phyloP scores from a whole-genome alignment of 2,329 filamentous ascomycete genomes.

The Ceratocystis destructans region DNA sequence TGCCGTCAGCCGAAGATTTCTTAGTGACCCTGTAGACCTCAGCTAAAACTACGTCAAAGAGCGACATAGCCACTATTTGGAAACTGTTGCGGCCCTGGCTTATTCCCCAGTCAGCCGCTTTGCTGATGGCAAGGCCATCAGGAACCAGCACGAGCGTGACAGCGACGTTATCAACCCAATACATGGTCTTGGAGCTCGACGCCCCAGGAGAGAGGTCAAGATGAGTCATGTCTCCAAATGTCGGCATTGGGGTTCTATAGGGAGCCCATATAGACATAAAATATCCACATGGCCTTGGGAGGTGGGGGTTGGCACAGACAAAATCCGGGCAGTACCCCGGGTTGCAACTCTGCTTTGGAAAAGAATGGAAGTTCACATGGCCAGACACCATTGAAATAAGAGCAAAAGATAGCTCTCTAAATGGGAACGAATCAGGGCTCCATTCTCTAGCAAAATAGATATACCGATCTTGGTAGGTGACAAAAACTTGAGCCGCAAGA shows the following conservation, averaged over 20 bases:
- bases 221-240: not conserved
- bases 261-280: not conserved
- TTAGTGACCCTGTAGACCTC: slow-evolving; percentile 19
- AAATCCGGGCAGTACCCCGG: not conserved
- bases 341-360: not conserved
- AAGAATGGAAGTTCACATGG: not conserved
- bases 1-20: not conserved
- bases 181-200: slow-evolving; percentile 16
- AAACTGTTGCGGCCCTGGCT: slow-evolving; percentile 20
- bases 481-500: not conserved
- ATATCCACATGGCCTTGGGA: not conserved
- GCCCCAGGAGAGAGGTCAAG: not conserved
- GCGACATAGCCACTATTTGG: slow-evolving; percentile 20
- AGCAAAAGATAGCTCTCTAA: slow-evolving; percentile 21
- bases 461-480: slow-evolving; percentile 15
- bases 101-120: slow-evolving; percentile 20
- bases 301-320: not conserved
- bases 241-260: not conserved
- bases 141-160: slow-evolving; percentile 17
- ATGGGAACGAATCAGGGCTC: slow-evolving; percentile 20
- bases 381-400: slow-evolving; percentile 19
- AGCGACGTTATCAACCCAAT: slow-evolving; percentile 19
- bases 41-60: slow-evolving; percentile 21
- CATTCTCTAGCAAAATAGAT: slow-evolving; percentile 19
- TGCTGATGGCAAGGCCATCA: slow-evolving; percentile 19